Base-by-base conservation (phyloP, 352 stramenopile species). In the Globisporangium barbulae region DNA sequence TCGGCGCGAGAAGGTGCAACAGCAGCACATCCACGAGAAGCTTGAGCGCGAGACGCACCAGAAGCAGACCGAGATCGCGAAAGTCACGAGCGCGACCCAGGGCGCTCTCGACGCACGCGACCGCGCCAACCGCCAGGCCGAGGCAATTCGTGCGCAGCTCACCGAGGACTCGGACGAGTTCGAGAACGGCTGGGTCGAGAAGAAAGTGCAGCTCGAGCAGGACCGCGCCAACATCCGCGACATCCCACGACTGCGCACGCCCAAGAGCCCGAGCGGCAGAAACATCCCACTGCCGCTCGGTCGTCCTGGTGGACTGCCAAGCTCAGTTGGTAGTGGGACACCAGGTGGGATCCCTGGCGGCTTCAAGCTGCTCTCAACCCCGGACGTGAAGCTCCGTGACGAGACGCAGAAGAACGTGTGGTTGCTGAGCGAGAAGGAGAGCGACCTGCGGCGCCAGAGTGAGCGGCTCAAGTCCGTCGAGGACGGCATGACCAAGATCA, bases 401-500 rank as follows among this genome's bases (percentile, higher is more conserved):
- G 85, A 91, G 54, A 93, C 86, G 0, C 67, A 87, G 19, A 91
- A 91, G 67, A 86, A 88, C 50, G 83, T 89, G 28, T 83, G 76
- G 59, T 64, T 93, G 45, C 71, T 93, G 21, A 87, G 81, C 22
- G 83, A 90, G 54, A 92, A 94, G 56, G 78, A 91, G 41, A 86
- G 72, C 54, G 83, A 94, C 56, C 57, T 94, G 65, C 80, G 81
- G 21, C 76, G 78, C 25, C 83, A 92, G 48, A 90, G 76, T 35
- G 84, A 93, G 57, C 79, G 81, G 0, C 72, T 94, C 35, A 79
- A 78, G 30, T 67, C 64, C 3, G 91, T 84, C 28, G 89, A 97
- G 61, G 88, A 95, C 39, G 87, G 85, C 17, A 73, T 97, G 31
- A 76, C 74, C 39, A 92, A 90, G 63, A 97, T 98, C 66, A 89